phyloP scores from a whole-genome alignment of 176 grass and related monocot genomes.

The Triticum monococcum region DNA sequence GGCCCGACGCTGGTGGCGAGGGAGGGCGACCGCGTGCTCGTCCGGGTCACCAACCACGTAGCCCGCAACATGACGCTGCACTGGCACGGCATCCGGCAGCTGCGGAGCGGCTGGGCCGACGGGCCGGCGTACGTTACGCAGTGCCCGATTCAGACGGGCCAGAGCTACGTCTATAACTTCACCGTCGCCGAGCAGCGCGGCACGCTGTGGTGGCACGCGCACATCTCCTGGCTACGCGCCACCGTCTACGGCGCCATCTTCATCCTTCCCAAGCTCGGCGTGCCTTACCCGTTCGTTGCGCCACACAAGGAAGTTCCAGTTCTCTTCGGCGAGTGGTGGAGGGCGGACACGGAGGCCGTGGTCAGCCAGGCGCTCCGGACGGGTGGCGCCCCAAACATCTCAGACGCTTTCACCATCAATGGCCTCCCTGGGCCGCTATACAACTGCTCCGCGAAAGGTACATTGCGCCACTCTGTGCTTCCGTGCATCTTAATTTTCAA shows the following conservation, averaged over 20 bases:
- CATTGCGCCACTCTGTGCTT: neutral
- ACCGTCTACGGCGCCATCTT: slow-evolving; percentile 54
- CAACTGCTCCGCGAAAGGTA: slow-evolving; percentile 43
- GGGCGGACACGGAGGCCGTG: slow-evolving; percentile 24
- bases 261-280: slow-evolving; percentile 25
- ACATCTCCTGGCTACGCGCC: slow-evolving; percentile 44
- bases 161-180: slow-evolving; percentile 43
- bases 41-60: slow-evolving; percentile 50
- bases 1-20: slow-evolving; percentile 51
- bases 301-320: slow-evolving; percentile 33
- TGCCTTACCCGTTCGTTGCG: slow-evolving; percentile 22
- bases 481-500: too few relatives aligned
- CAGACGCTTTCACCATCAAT: slow-evolving; percentile 48
- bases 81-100: slow-evolving; percentile 66
- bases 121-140: slow-evolving; percentile 66
- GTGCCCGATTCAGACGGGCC: slow-evolving; percentile 58
- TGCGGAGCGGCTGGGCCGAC: slow-evolving; percentile 52
- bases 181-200: slow-evolving; percentile 47
- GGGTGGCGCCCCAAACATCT: slow-evolving; percentile 21
- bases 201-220: slow-evolving; percentile 62
- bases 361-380: slow-evolving; percentile 23
- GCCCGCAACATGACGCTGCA: slow-evolving; percentile 53
- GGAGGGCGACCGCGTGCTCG: slow-evolving; percentile 43
- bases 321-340: slow-evolving; percentile 49
- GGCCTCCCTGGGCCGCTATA: slow-evolving; percentile 31